Base-by-base conservation (phyloP, 2,329 filamentous ascomycete genomes). In the Dryadomyces quercus-mongolicae region DNA sequence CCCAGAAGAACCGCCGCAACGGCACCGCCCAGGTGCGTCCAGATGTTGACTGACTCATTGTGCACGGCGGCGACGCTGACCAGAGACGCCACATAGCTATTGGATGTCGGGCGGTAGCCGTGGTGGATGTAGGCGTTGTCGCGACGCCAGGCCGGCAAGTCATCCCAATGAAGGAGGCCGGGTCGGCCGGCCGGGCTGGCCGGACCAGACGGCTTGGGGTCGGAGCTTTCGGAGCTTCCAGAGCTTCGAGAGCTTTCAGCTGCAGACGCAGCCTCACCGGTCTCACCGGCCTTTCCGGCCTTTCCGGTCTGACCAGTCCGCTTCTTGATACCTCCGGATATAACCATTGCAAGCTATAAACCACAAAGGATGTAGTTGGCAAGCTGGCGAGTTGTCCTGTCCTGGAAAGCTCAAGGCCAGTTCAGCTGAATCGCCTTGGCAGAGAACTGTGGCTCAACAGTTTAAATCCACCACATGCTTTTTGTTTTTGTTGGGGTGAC, bases 11-110 rank as follows among this genome's bases (percentile, higher is more conserved):
- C 64, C 55, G 86, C 82, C 40, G 77, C 60, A 1, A 85, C 51
- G 12, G 84, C 79, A 8, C 88, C 89, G 44, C 88, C 62, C 10
- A 84, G 74, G 59, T 82, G 79, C 13, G 78, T 74, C 77, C 78
- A 82, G 64, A 82, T 81, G 67, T 82, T 82, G 67, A 82, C 78
- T 43, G 70, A 75, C 65, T 82, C 79, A 64, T 82, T 82, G 71
- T 82, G 79, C 56, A 81, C 64, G 65, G 74, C 74, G 61, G 71
- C 70, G 47, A 82, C 68, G 51, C 74, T 78, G 48, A 62, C 60
- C 49, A 78, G 61, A 25, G 74, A 75, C 56, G 65, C 62, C 49
- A 57, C 51, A 65, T 77, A 77, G 52, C 74, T 78, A 64, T 71
- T 67, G 60, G 70, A 72, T 22, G 71, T 73, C 2, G 66, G 70